Base-by-base conservation (phyloP, 176 grass and related monocot genomes). In the Rhynchospora tenuis region DNA sequence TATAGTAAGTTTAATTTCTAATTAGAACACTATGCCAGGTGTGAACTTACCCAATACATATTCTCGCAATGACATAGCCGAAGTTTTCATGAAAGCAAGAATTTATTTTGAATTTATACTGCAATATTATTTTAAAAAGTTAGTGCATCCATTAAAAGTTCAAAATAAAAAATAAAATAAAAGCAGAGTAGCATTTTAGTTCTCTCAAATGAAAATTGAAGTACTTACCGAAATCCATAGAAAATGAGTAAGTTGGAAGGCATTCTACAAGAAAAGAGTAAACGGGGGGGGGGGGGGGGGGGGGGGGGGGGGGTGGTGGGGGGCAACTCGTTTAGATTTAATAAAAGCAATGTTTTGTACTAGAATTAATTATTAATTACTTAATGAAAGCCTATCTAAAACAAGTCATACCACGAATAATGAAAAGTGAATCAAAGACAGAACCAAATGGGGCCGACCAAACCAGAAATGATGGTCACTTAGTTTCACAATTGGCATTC, bases 401-500 rank as follows among this genome's bases (percentile, higher is more conserved):
- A 64, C 1, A 7, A 81, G 38, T 38, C 86, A 57, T 67, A 97
- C 95, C 89, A 92, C 92, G 62, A 98, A 98, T 73, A 89, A 92
- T 59, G 89, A 83, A 2, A 98, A 94, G 81, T 92, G 92, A 84
- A 98, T 91, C 52, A 98, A 90, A 63, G 89, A 88, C 44, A 94
- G 90, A 88, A 98, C 81, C 19, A 94, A 86, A 7, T 64, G 85
- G 51, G 95, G 95, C 61, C 81, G 87, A 65, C 95, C 86, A 5
- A 98, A 93, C 95, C 92, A 98, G 46, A 98, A 98, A 91, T 91
- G 83, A 28, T 91, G 83, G 83, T 98, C 90, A 44, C 87, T 91
- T 61, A 98, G 84, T 75, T 94, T 88, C 48, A 98, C 92, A 82
- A 94, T 27, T 4, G 95, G 92, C 72, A 98, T 94, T 81, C 95